Evolutionary conservation across 1,284 basidiomycete genomes (phyloP).

Genomic region (Malassezia dermatis): DNA sequence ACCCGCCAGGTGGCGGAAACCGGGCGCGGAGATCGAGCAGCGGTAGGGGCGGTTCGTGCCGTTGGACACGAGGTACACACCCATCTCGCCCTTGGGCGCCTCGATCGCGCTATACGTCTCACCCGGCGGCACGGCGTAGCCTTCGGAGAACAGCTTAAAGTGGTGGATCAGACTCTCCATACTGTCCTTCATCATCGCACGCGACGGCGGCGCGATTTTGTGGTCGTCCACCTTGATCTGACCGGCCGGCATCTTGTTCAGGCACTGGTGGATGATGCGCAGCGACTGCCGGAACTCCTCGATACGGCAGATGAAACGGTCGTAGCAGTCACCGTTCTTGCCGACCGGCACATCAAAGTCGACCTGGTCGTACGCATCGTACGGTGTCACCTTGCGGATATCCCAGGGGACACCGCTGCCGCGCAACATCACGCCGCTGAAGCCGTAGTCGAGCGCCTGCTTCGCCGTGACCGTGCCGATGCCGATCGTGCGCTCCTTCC

Average conservation of each 20-base stretch:
- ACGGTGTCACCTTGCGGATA: slow-evolving; percentile 74
- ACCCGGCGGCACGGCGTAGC: slow-evolving; percentile 86
- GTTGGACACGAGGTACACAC: slow-evolving; percentile 47
- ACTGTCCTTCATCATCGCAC: slow-evolving; percentile 96
- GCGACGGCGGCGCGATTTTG: slow-evolving; percentile 91
- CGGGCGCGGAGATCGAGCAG: slow-evolving; percentile 46
- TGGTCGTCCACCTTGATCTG: slow-evolving; percentile 92
- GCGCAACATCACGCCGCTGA: slow-evolving; percentile 92
- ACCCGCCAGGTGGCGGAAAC: slow-evolving; percentile 45
- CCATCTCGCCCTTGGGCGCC: slow-evolving; percentile 96
- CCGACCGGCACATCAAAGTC: slow-evolving; percentile 92
- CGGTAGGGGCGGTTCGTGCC: slow-evolving; percentile 46
- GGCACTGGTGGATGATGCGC: slow-evolving; percentile 68
- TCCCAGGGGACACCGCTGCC: slow-evolving; percentile 94
- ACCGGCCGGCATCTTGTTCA: slow-evolving; percentile 94
- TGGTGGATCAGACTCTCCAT: slow-evolving; percentile 95
- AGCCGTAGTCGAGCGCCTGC: slow-evolving; percentile 82
- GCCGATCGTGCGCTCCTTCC: slow-evolving; percentile 87
- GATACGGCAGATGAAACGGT: slow-evolving; percentile 85
- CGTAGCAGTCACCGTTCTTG: slow-evolving; percentile 93
- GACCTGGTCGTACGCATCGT: slow-evolving; percentile 95
- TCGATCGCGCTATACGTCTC: slow-evolving; percentile 97
- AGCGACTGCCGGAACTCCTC: slow-evolving; percentile 95
- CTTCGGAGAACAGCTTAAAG: slow-evolving; percentile 92
- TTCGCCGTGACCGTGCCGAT: slow-evolving; percentile 84